These are phyloP conservation scores for Colletotrichum godetiae DNA, from an alignment of 2,329 filamentous ascomycete genomes.

Conservation along the genomic window DNA sequence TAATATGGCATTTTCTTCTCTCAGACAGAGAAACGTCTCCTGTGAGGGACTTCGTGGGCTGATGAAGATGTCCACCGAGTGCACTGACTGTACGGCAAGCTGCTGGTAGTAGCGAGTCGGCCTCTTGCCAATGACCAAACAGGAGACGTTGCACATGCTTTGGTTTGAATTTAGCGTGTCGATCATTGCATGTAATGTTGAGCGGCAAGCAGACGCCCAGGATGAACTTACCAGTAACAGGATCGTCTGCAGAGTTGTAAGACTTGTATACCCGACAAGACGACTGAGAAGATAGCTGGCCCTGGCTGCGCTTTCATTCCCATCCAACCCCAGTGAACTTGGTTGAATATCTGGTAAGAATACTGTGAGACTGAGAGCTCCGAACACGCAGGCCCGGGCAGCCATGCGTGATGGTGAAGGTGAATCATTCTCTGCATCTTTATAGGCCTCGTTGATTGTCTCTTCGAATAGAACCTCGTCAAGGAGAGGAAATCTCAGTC, in stretches of 20 bases:
- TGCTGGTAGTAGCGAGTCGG: background rate
- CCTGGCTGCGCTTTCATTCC: background rate
- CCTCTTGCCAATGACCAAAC: slow-evolving; percentile 6
- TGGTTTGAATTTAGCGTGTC: background rate
- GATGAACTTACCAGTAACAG: background rate
- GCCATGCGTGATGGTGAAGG: background rate
- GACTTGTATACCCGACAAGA: background rate
- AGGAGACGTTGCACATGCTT: slow-evolving; percentile 1
- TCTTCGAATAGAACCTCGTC: background rate
- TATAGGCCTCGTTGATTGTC: background rate
- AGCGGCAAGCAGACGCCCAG: background rate
- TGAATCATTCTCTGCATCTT: background rate
- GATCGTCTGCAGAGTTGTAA: background rate
- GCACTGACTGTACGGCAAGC: background rate
- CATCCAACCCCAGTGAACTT: too few relatives aligned
- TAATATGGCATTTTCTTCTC: slow-evolving; percentile 1
- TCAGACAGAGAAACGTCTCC: background rate
- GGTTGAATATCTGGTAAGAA: background rate
- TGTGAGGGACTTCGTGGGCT: background rate
- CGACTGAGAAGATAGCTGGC: background rate
- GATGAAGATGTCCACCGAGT: background rate
- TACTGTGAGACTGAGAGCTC: background rate
- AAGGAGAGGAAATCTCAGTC: background rate
- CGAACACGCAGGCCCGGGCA: background rate
- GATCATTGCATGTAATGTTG: background rate